Evolutionary conservation across 129 eudicot genomes (phyloP), one percentile per base, ranked within the genome.

Genomic region (Arctium minus): DNA sequence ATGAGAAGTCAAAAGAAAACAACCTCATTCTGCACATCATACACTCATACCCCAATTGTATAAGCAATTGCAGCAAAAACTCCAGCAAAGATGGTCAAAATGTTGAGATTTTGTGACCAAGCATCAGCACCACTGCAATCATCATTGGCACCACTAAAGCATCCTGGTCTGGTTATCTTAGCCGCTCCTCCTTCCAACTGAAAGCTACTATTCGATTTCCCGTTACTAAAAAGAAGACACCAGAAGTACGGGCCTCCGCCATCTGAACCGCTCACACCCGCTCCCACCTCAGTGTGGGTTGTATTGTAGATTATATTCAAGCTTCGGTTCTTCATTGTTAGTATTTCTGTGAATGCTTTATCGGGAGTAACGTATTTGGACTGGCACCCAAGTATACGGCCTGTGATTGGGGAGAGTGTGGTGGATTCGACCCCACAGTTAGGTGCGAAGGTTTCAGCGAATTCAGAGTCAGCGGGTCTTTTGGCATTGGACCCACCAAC

Each of bases 111-210:
- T 22, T 64, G 69, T 8, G 82, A 84, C 87, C 72, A 76, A 76
- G 80, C 86, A 81, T 60, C 48, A 12, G 89, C 90, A 30, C 91
- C 89, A 80, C 89, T 88, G 73, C 98, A 95, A 27, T 72, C 88
- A 85, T 95, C 98, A 67, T 90, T 84, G 32, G 97, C 92, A 53
- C 98, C 98, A 74, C 98, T 95, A 65, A 92, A 95, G 88, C 98
- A 95, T 62, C 98, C 97, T 0, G 98, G 98, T 84, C 90, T 80
- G 12, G 88, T 85, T 22, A 83, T 67, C 90, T 89, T 95, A 37
- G 93, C 92, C 75, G 68, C 91, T 60, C 92, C 93, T 44, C 86
- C 93, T 75, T 91, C 97, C 40, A 87, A 83, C 31, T 65, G 67
- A 67, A 95, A 95, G 77, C 97, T 95, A 74, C 85, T 83, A 72